Conservation (phyloP, 2,329 filamentous ascomycete species). For the Colletotrichum sp. region DNA sequence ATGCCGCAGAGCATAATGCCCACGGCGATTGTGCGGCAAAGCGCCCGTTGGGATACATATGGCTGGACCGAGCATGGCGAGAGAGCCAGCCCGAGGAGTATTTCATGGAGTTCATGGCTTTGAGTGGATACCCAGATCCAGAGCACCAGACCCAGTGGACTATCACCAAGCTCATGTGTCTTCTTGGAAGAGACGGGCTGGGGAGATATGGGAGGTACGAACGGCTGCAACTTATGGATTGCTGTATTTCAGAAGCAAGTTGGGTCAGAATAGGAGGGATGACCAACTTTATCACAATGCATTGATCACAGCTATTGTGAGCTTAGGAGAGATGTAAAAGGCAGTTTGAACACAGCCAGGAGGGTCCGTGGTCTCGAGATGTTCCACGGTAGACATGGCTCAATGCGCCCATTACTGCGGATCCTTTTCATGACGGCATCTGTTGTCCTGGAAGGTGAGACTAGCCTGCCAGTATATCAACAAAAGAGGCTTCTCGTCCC, state of each 20-base stretch:
- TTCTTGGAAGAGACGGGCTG: background rate
- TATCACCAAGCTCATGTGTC: background rate
- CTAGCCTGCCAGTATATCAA: too few relatives aligned
- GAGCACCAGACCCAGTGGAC: background rate
- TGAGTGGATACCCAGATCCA: background rate
- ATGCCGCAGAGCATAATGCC: background rate
- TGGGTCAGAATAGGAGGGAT: background rate
- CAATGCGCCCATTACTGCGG: too few relatives aligned
- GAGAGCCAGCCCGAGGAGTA: background rate
- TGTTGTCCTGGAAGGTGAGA: too few relatives aligned
- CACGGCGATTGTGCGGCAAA: background rate
- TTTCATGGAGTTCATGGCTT: background rate
- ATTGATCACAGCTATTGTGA: background rate
- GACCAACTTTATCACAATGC: background rate
- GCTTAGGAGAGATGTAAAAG: background rate
- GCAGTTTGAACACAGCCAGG: background rate
- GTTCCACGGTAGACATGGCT: too few relatives aligned
- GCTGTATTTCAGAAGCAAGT: background rate
- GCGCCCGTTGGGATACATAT: background rate
- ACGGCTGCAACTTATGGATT: background rate
- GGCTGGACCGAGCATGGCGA: background rate
- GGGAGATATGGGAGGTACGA: background rate
- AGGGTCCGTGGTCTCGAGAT: too few relatives aligned
- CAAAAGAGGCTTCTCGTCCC: too few relatives aligned
- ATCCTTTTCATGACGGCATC: too few relatives aligned